These are phyloP conservation scores for Phialocephala subalpina DNA, from an alignment of 2,329 filamentous ascomycete genomes.

Conservation along the genomic window DNA sequence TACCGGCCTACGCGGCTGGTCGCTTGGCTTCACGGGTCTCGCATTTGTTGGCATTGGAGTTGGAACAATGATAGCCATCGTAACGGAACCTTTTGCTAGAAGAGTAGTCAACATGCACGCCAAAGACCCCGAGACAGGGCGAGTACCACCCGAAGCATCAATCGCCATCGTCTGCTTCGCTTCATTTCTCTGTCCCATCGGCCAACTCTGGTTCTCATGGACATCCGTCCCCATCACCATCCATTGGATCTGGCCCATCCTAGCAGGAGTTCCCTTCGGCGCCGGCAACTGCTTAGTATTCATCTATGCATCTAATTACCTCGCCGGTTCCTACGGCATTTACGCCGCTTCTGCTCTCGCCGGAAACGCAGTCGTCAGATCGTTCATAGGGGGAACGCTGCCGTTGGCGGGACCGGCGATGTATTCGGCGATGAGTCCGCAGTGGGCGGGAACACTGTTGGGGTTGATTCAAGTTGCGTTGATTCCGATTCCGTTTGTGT, in stretches of 20 bases:
- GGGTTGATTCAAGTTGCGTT: slow-evolving; percentile 76
- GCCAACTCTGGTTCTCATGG: slow-evolving; percentile 89
- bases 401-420: slow-evolving; percentile 78
- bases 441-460: slow-evolving; percentile 82
- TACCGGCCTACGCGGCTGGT: slow-evolving; percentile 76
- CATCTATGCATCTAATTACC: slow-evolving; percentile 83
- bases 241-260: slow-evolving; percentile 82
- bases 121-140: slow-evolving; percentile 77
- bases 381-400: slow-evolving; percentile 77
- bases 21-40: slow-evolving; percentile 74
- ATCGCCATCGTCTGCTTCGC: slow-evolving; percentile 83
- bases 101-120: slow-evolving; percentile 80
- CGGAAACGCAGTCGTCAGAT: slow-evolving; percentile 79
- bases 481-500: slow-evolving; percentile 82
- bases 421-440: slow-evolving; percentile 73
- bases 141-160: slow-evolving; percentile 79
- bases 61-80: slow-evolving; percentile 68
- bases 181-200: slow-evolving; percentile 75
- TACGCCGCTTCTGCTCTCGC: slow-evolving; percentile 84
- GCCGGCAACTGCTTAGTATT: slow-evolving; percentile 80
- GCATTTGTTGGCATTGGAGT: slow-evolving; percentile 78
- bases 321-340: slow-evolving; percentile 81
- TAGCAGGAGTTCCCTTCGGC: slow-evolving; percentile 82
- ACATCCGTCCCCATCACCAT: slow-evolving; percentile 80
- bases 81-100: slow-evolving; percentile 75